Conservation (phyloP, 2,329 filamentous ascomycete genomes). For the Lachnellula cervina region DNA sequence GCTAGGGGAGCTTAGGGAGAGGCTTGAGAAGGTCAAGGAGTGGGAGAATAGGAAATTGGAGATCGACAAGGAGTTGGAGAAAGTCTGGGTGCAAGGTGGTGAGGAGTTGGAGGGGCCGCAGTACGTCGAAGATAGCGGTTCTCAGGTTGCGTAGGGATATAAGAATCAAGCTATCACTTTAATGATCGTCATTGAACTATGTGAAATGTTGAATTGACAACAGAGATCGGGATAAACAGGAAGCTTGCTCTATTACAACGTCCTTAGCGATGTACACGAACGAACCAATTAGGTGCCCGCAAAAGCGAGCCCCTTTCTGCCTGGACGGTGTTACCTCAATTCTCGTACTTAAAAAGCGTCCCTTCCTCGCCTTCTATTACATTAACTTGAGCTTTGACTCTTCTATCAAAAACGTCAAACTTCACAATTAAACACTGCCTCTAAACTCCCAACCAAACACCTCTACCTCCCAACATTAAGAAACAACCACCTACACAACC, state of each 20-base stretch:
- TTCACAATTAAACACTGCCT: no score
- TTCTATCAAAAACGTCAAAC: no score
- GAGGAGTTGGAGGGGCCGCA: conserved; percentile 18
- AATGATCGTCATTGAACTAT: background rate
- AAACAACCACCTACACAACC: background rate
- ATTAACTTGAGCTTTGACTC: no score
- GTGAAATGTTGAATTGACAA: background rate
- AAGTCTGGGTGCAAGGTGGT: conserved; percentile 32
- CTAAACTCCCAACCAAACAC: no score
- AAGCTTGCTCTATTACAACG: no score
- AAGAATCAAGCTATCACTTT: background rate
- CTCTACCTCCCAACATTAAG: no score
- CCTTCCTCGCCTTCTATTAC: no score
- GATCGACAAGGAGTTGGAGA: conserved; percentile 74
- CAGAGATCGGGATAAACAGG: no score
- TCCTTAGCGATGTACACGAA: background rate
- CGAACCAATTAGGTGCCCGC: background rate
- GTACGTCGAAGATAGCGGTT: conserved; percentile 9
- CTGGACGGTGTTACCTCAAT: background rate
- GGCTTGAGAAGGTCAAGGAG: conserved; percentile 73
- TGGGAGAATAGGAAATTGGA: conserved; percentile 75
- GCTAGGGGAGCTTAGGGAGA: conserved; percentile 74
- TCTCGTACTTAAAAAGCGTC: no score
- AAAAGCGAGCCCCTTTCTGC: background rate
- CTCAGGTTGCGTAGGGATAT: background rate